Evolutionary conservation across 768 basidiomycete species (phyloP).

Genomic region (Pleurotus eryngii): DNA sequence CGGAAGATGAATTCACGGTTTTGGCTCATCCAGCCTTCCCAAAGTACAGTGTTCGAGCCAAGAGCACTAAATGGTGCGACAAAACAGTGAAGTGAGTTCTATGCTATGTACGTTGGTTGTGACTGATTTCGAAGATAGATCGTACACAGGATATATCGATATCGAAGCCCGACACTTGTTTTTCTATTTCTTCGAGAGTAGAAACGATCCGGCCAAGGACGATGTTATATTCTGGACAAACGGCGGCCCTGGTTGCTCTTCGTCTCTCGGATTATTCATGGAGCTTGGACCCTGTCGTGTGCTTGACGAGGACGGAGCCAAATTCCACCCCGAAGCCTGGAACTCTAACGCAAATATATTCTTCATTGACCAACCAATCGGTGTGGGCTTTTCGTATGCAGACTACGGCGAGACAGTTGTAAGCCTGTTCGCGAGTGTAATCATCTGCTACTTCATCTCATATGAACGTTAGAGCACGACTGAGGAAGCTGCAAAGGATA

Average conservation of each 20-base stretch:
- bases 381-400: slow-evolving; percentile 62
- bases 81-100: slow-evolving; percentile 27
- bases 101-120: not conserved
- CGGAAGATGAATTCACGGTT: slow-evolving; percentile 28
- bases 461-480: slow-evolving; percentile 45
- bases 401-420: slow-evolving; percentile 61
- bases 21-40: slow-evolving; percentile 42
- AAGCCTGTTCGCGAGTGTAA: slow-evolving; percentile 13
- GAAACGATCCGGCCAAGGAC: slow-evolving; percentile 40
- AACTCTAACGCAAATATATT: slow-evolving; percentile 64
- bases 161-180: slow-evolving; percentile 43
- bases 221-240: slow-evolving; percentile 51
- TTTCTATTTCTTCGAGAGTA: slow-evolving; percentile 58
- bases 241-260: slow-evolving; percentile 44
- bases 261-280: slow-evolving; percentile 66
- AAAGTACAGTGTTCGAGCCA: slow-evolving; percentile 34
- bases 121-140: slow-evolving; percentile 17
- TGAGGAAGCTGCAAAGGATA: slow-evolving; percentile 65
- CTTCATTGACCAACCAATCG: slow-evolving; percentile 61
- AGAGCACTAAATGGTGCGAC: slow-evolving; percentile 34
- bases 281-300: slow-evolving; percentile 75
- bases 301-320: slow-evolving; percentile 43
- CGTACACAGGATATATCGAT: slow-evolving; percentile 49
- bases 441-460: no score
- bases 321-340: slow-evolving; percentile 61